Conservation (phyloP, 257 asterid species). For the Coffea eugenioides region DNA sequence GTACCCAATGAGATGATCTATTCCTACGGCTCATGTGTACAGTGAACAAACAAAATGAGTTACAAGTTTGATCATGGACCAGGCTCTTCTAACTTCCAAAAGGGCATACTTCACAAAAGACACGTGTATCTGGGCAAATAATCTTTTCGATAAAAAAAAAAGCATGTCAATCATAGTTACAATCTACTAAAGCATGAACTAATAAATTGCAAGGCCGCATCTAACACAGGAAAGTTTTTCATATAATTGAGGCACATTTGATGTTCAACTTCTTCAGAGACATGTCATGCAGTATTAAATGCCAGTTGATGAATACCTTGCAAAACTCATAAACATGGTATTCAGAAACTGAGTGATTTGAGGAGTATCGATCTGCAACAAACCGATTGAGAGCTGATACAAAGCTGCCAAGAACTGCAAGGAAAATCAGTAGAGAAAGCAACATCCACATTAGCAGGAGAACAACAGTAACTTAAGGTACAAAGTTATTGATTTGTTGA, state of each 20-base stretch:
- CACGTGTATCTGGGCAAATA: not conserved
- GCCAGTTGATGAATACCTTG: slow-evolving; percentile 49
- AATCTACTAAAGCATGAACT: not conserved
- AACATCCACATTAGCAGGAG: slow-evolving; percentile 9
- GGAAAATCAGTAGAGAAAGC: slow-evolving; percentile 15
- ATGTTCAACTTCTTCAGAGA: too few species aligned
- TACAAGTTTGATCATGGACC: not conserved
- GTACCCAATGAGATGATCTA: not conserved
- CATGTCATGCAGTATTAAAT: not conserved
- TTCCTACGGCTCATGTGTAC: not conserved
- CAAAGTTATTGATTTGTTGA: not conserved
- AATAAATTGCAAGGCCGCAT: not conserved
- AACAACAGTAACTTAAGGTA: slow-evolving; percentile 2
- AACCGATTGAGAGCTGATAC: slow-evolving; percentile 85
- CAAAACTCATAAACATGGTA: slow-evolving; percentile 91
- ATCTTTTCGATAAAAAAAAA: not conserved
- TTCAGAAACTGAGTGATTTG: slow-evolving; percentile 64
- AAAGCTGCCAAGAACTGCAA: slow-evolving; percentile 95
- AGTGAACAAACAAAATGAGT: not conserved
- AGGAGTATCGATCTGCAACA: slow-evolving; percentile 73
- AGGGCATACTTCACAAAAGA: not conserved
- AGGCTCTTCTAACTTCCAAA: not conserved
- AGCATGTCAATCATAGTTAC: not conserved
- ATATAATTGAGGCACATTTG: not conserved
- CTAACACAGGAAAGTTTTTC: not conserved